Evolutionary conservation across 2,329 filamentous ascomycete genomes (phyloP).

Genomic region (Alternaria sp.): DNA sequence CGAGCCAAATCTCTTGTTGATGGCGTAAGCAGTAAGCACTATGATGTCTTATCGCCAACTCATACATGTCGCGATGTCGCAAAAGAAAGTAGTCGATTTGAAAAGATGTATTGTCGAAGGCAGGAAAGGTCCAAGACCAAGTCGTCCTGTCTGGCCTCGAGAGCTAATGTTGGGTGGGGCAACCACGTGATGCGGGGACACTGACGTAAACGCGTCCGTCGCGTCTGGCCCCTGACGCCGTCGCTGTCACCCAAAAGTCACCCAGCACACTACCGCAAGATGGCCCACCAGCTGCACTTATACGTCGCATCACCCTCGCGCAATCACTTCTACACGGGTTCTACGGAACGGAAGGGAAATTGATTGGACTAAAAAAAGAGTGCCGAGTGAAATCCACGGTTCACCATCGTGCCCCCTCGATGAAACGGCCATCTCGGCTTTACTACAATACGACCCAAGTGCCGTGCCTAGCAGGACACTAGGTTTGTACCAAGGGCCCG

Average conservation of each 20-base stretch:
- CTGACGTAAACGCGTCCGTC: neutral
- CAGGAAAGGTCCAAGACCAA: neutral
- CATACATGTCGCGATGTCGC: neutral
- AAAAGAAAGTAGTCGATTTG: neutral
- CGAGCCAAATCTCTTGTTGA: neutral
- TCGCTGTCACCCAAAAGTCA: neutral
- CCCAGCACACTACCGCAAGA: neutral
- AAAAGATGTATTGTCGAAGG: neutral
- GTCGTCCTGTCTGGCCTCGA: neutral
- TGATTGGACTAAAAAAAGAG: neutral
- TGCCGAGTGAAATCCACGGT: neutral
- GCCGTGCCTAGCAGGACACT: slow-evolving; percentile 6
- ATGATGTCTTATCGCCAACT: neutral
- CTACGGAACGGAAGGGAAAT: neutral
- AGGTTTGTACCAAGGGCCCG: slow-evolving; percentile 1
- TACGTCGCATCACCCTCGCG: neutral
- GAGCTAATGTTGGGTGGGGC: neutral
- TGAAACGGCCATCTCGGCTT: slow-evolving; percentile 7
- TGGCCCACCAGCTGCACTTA: neutral
- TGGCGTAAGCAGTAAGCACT: neutral
- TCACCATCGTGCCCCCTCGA: slow-evolving; percentile 1
- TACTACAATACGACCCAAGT: neutral
- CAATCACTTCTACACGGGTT: neutral
- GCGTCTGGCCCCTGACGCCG: neutral
- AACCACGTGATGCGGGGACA: neutral